Evolutionary conservation across 2,329 filamentous ascomycete genomes (phyloP), one percentile per base, ranked within the genome.

Genomic region (Neospermospora avenae): DNA sequence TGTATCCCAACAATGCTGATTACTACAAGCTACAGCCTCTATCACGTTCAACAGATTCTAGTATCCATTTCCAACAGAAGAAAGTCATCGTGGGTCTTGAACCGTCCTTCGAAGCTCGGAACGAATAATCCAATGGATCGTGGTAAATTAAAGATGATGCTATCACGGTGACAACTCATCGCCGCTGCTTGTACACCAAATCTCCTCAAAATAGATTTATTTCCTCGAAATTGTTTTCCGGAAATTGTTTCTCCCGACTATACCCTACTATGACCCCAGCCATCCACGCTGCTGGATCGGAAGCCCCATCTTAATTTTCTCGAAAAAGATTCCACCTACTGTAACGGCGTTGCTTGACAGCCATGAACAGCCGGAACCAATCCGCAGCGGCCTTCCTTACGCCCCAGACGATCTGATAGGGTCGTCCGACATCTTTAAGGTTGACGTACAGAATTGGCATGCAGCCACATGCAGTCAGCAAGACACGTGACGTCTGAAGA

Each of bases 121-220:
- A 4, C 13, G 31, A 11, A 22, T 24, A 34, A 14, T 16, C 28
- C 31, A 22, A 10, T 37, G 18, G 10, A 8, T 35, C 10, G 10
- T 18, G 2, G 48, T 18, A 28, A 20, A 51, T 2, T 18, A 22
- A 28, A 34, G 22, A 28, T 37, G 11, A 22, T 22, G 10, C 16
- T 37, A 22, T 28, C 18, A 51, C 48, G 18, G 35, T 51, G 48
- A 37, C 48, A 51, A 35, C 48, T 37, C 31, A 51, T 37, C 31
- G 4, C 16, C 31, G 34, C 18, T 20, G 20, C 28, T 31, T 10
- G 28, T 5, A 31, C n/a, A 51, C 14, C 14, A 18, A 20, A 7
- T 24, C 8, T 22, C 31, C 48, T 51, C 28, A 31, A 51, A 51
- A 51, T 51, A 51, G 48, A 51, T 51, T 49, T 51, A 18, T 51